Evolutionary conservation across 306 rosid species (phyloP).

Genomic region (Castanospermum australe): DNA sequence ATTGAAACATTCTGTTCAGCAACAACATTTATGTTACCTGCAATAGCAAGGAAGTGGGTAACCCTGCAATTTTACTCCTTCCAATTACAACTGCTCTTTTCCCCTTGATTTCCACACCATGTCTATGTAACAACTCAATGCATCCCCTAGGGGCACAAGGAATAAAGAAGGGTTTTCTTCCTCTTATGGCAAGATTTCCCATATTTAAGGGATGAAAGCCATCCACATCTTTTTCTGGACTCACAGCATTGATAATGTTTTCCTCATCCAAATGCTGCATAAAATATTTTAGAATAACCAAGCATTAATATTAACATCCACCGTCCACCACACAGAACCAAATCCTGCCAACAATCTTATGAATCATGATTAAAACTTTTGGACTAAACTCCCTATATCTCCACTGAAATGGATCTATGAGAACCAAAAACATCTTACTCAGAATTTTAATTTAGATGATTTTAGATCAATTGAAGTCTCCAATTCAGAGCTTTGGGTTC

Average conservation of each 20-base stretch:
- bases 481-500: not conserved
- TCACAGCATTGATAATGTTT: slow-evolving; percentile 29
- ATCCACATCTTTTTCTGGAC: slow-evolving; percentile 52
- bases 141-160: slow-evolving; percentile 47
- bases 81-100: slow-evolving; percentile 46
- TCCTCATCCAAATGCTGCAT: slow-evolving; percentile 44
- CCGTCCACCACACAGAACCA: slow-evolving; percentile 1
- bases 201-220: slow-evolving; percentile 50
- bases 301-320: not conserved
- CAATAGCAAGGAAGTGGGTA: slow-evolving; percentile 48
- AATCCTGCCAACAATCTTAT: not conserved
- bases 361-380: not conserved
- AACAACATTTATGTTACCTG: slow-evolving; percentile 40
- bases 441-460: not conserved
- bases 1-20: slow-evolving; percentile 23
- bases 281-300: slow-evolving; percentile 20
- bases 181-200: slow-evolving; percentile 40
- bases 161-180: slow-evolving; percentile 42
- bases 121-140: slow-evolving; percentile 39
- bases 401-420: not conserved
- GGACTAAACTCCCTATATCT: not conserved
- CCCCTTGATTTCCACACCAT: slow-evolving; percentile 38
- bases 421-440: not conserved
- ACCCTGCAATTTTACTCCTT: slow-evolving; percentile 40
- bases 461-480: not conserved